Evolutionary conservation across 2,329 filamentous ascomycete genomes (phyloP), one percentile per base, ranked within the genome.

Genomic region (Epicoccum sorghinum): DNA sequence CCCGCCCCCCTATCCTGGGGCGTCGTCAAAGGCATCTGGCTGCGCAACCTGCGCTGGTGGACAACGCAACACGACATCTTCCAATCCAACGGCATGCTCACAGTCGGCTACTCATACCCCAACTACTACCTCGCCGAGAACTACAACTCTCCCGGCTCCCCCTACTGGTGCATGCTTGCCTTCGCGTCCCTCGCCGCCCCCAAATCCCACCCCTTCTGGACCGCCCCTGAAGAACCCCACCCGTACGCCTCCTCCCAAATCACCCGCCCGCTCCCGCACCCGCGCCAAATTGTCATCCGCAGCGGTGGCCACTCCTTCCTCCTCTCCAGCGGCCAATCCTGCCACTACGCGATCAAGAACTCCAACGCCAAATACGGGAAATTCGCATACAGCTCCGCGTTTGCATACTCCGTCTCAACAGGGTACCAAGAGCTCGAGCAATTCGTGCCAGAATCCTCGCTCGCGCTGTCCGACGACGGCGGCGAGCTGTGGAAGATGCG

Each of bases 41-140:
- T 93, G 51, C 82, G 89, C 12, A 88, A 93, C 67, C 77, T 93
- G 35, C 81, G 89, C 7, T 93, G 89, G 88, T 93, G 90, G 89
- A 87, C 89, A 66, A 87, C 82, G 0, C 89, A 92, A 62, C 77
- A 82, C 24, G 84, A 89, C 61, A 91, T 92, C 51, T 92, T 90
- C 82, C 88, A 87, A 50, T 77, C 86, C 0, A 87, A 88, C 57
- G 90, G 89, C 30, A 92, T 89, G 44, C 77, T 93, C 54, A 90
- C 85, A 3, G 84, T 91, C 54, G 89, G 89, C 47, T 93, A 91
- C 70, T 86, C 86, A 0, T 93, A 91, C 68, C 88, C 89, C 13
- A 92, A 91, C 69, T 90, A 89, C 80, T 91, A 89, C 74, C 84
- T 92, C 76, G 88, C 89, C 0, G 89, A 93, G 74, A 92, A 93